A percentile compares a stretch with the other conserved stretches of the same genome.
These are phyloP conservation scores for Penicillium simplicissimum DNA, from an alignment of 495 filamentous ascomycete species.

Conservation along the genomic window DNA sequence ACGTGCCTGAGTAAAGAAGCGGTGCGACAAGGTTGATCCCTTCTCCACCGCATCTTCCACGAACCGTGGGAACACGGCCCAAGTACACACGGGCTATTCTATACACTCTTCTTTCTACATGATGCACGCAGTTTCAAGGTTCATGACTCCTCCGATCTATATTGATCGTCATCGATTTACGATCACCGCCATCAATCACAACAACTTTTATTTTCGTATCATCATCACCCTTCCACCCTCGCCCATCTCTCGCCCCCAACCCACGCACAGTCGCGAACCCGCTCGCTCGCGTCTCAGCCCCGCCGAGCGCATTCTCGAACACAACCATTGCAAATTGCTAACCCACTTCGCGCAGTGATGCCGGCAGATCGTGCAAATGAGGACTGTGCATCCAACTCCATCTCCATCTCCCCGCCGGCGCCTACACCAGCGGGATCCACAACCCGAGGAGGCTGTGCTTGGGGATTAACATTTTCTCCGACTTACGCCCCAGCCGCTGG, in stretches of 20 bases:
- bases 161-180: not conserved
- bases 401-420: not conserved
- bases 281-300: slow-evolving; percentile 14
- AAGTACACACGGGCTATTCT: not conserved
- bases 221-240: not conserved
- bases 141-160: not conserved
- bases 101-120: not conserved
- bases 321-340: not conserved
- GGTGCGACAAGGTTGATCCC: slow-evolving; percentile 14
- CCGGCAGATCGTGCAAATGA: not conserved
- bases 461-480: not conserved
- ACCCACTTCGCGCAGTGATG: not conserved
- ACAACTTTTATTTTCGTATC: not conserved
- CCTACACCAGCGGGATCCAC: not conserved
- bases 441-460: not conserved
- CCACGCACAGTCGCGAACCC: slow-evolving; percentile 3
- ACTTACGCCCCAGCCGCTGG: slow-evolving; percentile 2
- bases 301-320: slow-evolving; percentile 7
- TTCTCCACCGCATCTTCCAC: not conserved
- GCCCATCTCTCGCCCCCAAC: not conserved
- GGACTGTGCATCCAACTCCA: too few species aligned
- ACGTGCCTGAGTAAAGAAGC: slow-evolving; percentile 19
- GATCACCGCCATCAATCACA: not conserved
- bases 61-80: not conserved
- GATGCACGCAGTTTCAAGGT: not conserved